Evolutionary conservation across 2,329 filamentous ascomycete species (phyloP), one percentile per base, ranked within the genome.

Genomic region (Alternaria solani): DNA sequence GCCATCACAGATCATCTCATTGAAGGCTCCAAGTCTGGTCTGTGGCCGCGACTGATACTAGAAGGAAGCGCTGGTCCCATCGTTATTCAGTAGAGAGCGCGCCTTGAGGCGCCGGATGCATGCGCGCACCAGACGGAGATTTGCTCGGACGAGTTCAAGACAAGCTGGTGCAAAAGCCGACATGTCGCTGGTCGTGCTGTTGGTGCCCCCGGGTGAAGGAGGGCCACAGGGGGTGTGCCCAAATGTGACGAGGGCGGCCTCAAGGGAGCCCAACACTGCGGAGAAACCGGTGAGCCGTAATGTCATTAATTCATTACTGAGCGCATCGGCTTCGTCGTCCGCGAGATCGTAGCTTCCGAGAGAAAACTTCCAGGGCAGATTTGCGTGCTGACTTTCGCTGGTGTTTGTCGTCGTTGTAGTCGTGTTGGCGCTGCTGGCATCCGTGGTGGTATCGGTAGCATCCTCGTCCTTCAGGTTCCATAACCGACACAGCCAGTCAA

Each of bases 261-360:
- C 59, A 26, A 62, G 55, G 4, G 59, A 62, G 28, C 55, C 55
- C 12, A 62, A n/a, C 32, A 62, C 55, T 23, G 55, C 55, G 11
- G 55, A 62, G 30, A 62, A 54, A 42, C 41, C 52, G 7, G 59
- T 59, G 25, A 62, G 55, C 11, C 59, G 59, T 26, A 62, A 51
- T 38, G 46, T 59, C 55, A 62, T 62, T 7, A 62, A 41, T 48
- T 62, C 59, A 26, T 59, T 59, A 39, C 59, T 59, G 51, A 62
- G 55, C 46, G 59, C 59, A 51, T 62, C 55, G 32, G 59, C 59
- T 48, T 62, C 59, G 46, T 62, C 59, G 20, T 55, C 55, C 23
- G 55, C 55, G 26, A 59, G 51, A 51, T 62, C 55, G 20, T 62
- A 62, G 55, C 34, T 58, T 16, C 59, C 59, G 6, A 61, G 51